Evolutionary conservation across 176 grass and related monocot genomes (phyloP).

Genomic region (Musa itinerans): DNA sequence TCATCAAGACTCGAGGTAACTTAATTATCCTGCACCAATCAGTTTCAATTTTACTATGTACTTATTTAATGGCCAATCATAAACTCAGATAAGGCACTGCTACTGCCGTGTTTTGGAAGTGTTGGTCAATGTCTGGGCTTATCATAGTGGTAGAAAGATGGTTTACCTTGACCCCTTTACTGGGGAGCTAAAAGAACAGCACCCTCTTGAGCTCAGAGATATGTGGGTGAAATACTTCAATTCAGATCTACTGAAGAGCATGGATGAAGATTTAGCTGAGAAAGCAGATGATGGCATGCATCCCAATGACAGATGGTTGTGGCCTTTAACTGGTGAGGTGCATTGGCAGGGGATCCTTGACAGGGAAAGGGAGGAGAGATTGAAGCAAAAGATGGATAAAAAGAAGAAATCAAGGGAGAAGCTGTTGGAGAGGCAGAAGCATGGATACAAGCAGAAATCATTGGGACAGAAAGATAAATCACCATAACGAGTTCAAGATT

Average conservation of each 20-base stretch:
- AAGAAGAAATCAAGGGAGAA: conserved; percentile 78
- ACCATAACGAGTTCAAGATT: neutral
- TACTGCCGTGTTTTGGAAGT: conserved; percentile 88
- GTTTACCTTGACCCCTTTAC: conserved; percentile 68
- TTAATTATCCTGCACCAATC: neutral
- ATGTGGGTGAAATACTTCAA: conserved; percentile 95
- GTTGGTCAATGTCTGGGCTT: conserved; percentile 95
- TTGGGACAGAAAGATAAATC: conserved; percentile 43
- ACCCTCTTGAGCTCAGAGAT: conserved; percentile 46
- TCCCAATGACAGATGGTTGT: conserved; percentile 52
- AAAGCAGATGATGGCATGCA: conserved; percentile 81
- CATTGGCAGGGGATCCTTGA: conserved; percentile 81
- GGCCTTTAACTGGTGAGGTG: conserved; percentile 81
- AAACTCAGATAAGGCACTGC: conserved; percentile 82
- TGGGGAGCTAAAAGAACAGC: conserved; percentile 57
- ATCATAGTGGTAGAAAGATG: conserved; percentile 85
- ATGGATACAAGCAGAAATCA: conserved; percentile 92
- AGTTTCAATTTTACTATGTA: conserved; percentile 2
- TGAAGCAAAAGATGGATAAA: conserved; percentile 81
- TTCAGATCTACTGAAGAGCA: conserved; percentile 70
- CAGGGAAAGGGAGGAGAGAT: conserved; percentile 72
- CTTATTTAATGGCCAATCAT: neutral
- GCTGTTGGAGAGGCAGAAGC: conserved; percentile 72
- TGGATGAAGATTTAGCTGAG: conserved; percentile 98
- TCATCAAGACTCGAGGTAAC: conserved; percentile 70